Base-by-base conservation (phyloP, 768 basidiomycete genomes). In the Boletus reticuloceps region DNA sequence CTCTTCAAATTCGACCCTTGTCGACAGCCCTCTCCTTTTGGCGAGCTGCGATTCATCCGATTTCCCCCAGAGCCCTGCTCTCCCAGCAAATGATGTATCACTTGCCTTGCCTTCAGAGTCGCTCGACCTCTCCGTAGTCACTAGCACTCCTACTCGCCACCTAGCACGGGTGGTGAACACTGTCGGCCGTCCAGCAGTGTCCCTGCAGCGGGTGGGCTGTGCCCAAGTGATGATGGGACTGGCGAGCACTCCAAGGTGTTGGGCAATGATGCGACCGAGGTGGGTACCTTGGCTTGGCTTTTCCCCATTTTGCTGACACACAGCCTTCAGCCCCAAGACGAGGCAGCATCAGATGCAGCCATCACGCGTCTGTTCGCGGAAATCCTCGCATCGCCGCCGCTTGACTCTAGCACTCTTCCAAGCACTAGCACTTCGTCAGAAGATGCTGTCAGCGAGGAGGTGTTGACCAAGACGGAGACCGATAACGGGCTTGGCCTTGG, bases 121-220 rank as follows among this genome's bases (percentile, higher is more conserved):
- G 57, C 68, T 68, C 59, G 63, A 70, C 68, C 66, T 69, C 61
- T 72, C 69, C 61, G 71, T 63, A 70, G 67, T 61, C 47, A 62
- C 58, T 44, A 53, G 71, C 69, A 79, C 86, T 69, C 74, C 88
- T 85, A 89, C 91, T 94, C 85, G 91, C 91, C 91, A 94, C 86
- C 87, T 89, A 88, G 91, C 91, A 94, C 91, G 91, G 91, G 88
- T 94, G 91, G 91, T 82, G 91, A 85, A 81, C 84, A 81, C 80
- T 78, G 79, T 64, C 61, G 71, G 61, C 59, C 62, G 69, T 74
- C 68, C 79, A 65, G 74, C 80, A 79, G 79, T 83, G 86, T 79
- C 91, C 91, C 89, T 86, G 91, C 91, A 94, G 91, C 91, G 91
- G 91, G 91, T 89, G 88, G 86, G 75, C 75, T 54, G 70, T 67